These are phyloP conservation scores for Diplocarpon mali DNA, from an alignment of 2,329 filamentous ascomycete species.

Conservation along the genomic window DNA sequence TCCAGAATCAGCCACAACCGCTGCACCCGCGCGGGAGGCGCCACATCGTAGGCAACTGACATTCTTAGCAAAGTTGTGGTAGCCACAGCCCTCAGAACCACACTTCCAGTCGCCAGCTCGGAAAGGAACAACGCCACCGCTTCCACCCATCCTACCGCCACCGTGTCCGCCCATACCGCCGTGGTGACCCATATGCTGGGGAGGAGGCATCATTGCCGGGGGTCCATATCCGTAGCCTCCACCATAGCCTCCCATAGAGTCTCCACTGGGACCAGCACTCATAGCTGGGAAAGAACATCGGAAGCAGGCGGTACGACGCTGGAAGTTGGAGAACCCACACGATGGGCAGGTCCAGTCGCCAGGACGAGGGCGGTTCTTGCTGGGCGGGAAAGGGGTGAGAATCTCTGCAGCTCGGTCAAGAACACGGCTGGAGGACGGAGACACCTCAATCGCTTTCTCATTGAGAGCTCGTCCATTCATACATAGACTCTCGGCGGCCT, in stretches of 20 bases:
- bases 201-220: conserved; percentile 69
- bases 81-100: conserved; percentile 90
- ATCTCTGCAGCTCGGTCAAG: conserved; percentile 93
- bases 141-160: conserved; percentile 64
- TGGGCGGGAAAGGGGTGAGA: conserved; percentile 91
- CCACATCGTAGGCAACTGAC: conserved; percentile 95
- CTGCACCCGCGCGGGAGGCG: conserved; percentile 84
- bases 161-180: conserved; percentile 43
- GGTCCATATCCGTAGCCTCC: conserved; percentile 53
- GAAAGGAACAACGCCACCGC: conserved; percentile 86
- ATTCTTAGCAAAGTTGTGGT: conserved; percentile 99
- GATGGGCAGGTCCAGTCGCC: conserved; percentile 99
- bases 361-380: conserved; percentile 93
- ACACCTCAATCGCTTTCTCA: conserved; percentile 98
- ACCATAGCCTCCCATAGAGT: conserved; percentile 56
- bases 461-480: conserved; percentile 98
- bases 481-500: conserved; percentile 95
- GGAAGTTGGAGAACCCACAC: conserved; percentile 98
- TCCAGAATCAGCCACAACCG: conserved; percentile 86
- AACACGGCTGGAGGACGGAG: conserved; percentile 91
- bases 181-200: conserved; percentile 57
- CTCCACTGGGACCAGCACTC: conserved; percentile 58
- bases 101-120: conserved; percentile 98
- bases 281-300: conserved; percentile 98
- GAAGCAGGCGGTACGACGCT: conserved; percentile 96